A percentile compares a stretch with the other conserved stretches of the same genome.
phyloP scores from a whole-genome alignment of 2,329 filamentous ascomycete genomes.

The Aspergillus novofumigatus region DNA sequence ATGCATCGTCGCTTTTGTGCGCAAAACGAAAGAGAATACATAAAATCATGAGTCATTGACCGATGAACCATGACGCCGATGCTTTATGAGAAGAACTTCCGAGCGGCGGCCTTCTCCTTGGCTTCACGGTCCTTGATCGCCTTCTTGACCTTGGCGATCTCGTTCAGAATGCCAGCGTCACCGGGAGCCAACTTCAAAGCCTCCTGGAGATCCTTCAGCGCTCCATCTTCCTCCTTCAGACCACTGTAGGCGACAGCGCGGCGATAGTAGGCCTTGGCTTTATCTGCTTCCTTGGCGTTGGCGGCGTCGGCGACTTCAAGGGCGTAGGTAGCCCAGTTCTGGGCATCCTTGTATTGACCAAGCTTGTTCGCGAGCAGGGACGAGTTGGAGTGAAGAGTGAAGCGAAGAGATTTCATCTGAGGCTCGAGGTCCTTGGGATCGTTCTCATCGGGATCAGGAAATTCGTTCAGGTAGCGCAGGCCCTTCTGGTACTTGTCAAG shows the following conservation, averaged over 20 bases:
- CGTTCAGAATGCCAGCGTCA: conserved; percentile 70
- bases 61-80: conserved; percentile 26
- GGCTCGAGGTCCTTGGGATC: conserved; percentile 65
- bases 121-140: conserved; percentile 66
- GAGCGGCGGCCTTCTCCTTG: conserved; percentile 89
- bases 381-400: conserved; percentile 83
- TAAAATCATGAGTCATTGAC: conserved; percentile 25
- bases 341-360: conserved; percentile 64
- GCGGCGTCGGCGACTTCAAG: conserved; percentile 58
- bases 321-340: conserved; percentile 67
- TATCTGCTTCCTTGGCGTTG: conserved; percentile 66
- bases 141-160: conserved; percentile 75
- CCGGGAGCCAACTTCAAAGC: conserved; percentile 70
- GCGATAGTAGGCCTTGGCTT: conserved; percentile 84
- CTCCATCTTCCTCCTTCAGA: conserved; percentile 79
- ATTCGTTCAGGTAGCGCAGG: conserved; percentile 81
- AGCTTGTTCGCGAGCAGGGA: conserved; percentile 83
- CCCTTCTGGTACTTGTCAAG: conserved; percentile 94
- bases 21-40: conserved; percentile 10
- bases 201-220: conserved; percentile 68
- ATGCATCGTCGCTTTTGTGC: conserved; percentile 6
- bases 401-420: conserved; percentile 69
- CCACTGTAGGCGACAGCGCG: conserved; percentile 70
- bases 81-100: conserved; percentile 73
- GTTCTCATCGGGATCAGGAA: conserved; percentile 64